Evolutionary conservation across 2,329 filamentous ascomycete species (phyloP), one percentile per base, ranked within the genome.

Genomic region (Dothideomycetes sp.): DNA sequence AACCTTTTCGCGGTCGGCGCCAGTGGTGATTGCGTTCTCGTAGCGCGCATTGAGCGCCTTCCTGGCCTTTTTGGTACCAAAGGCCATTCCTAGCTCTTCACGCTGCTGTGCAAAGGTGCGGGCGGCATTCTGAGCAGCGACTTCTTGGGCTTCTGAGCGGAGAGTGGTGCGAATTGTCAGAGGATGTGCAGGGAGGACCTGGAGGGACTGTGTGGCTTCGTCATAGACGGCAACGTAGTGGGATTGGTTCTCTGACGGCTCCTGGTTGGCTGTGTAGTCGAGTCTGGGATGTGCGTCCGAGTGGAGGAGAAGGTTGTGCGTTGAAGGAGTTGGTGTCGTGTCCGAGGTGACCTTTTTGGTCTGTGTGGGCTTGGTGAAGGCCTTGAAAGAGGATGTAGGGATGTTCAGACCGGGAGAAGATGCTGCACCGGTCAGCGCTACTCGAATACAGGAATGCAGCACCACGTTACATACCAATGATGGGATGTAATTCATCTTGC

Each of bases 41-140:
- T 77, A 77, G 47, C 74, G 69, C 41, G 79, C 73, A 19, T 72
- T 69, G 49, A 91, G 77, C 1, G 77, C 81, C 63, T 88, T 89
- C 68, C 79, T 82, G 16, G 84, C 81, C 62, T 88, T 89, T 66
- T 84, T 87, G 18, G 84, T 89, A 57, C 85, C 85, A 53, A 93
- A 93, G 22, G 81, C 77, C 51, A 83, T 72, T 31, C 82, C 83
- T 10, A 93, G 75, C 2, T 79, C 75, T 50, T 77, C 79, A 49
- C 75, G 75, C 54, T 74, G 73, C 19, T 80, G 73, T 51, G 72
- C 64, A 52, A 72, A 72, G n/a, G 50, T 54, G 17, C 48, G 46
- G 14, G 46, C 45, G 11, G 34, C 33, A 48, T 60, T 41, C 49
- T 55, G 41, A 27, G 50, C 52, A 5, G 37, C 34, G 35, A 64